phyloP scores from a whole-genome alignment of 768 basidiomycete species.

The Termitomyces sp. region DNA sequence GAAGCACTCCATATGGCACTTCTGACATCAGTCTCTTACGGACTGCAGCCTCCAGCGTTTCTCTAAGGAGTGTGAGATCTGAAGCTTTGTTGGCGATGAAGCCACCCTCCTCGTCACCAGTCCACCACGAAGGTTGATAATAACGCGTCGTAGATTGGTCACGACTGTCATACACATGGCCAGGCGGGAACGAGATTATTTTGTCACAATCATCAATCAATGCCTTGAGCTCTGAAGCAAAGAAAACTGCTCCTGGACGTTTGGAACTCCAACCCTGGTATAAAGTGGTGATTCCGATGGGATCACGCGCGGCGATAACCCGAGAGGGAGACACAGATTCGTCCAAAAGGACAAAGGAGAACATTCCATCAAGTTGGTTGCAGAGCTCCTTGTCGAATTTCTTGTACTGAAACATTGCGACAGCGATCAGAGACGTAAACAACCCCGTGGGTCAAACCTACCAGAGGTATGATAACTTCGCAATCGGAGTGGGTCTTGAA shows the following conservation, averaged over 20 bases:
- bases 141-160: conserved; percentile 79
- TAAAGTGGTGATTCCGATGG: conserved; percentile 97
- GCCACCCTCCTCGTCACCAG: conserved; percentile 68
- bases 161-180: conserved; percentile 89
- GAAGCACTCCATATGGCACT: conserved; percentile 95
- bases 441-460: conserved; percentile 31
- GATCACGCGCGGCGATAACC: conserved; percentile 94
- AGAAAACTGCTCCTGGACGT: conserved; percentile 80
- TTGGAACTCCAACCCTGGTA: conserved; percentile 94
- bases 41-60: conserved; percentile 87
- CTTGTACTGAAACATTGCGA: conserved; percentile 56
- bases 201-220: conserved; percentile 90
- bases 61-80: conserved; percentile 69
- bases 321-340: conserved; percentile 87
- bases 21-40: conserved; percentile 96
- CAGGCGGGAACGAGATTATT: conserved; percentile 94
- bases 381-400: conserved; percentile 78
- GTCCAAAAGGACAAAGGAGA: conserved; percentile 95
- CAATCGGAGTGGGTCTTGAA: conserved; percentile 99
- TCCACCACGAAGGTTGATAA: conserved; percentile 88
- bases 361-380: conserved; percentile 92
- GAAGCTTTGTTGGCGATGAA: conserved; percentile 55
- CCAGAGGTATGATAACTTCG: conserved; percentile 93
- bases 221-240: conserved; percentile 95
- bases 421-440: not conserved